Evolutionary conservation across 768 basidiomycete genomes (phyloP).

Genomic region (Boletus sp.): DNA sequence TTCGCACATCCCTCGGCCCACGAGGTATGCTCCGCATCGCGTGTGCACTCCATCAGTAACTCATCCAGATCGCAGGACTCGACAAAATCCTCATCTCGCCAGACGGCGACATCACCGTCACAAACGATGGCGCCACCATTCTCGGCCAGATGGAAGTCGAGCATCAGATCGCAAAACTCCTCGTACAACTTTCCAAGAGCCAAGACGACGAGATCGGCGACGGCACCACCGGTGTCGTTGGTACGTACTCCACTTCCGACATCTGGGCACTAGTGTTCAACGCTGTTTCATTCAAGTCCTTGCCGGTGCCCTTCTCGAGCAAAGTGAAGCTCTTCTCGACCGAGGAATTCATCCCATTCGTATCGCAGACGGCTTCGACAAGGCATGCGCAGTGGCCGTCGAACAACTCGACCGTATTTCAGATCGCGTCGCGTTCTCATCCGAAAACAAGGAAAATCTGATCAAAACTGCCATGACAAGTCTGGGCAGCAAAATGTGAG

Average conservation of each 20-base stretch:
- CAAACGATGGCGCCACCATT: conserved; percentile 99
- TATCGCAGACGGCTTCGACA: conserved; percentile 98
- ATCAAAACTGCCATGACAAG: conserved; percentile 95
- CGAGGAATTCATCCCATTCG: conserved; percentile 98
- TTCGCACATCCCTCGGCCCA: conserved; percentile 92
- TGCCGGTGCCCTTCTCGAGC: conserved; percentile 94
- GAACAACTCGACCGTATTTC: conserved; percentile 88
- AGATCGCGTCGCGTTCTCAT: conserved; percentile 84
- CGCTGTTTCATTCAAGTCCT: conserved; percentile 56
- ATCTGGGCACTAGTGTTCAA: conserved; percentile 1
- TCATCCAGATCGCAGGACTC: conserved; percentile 54
- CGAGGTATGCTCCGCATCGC: conserved; percentile 55
- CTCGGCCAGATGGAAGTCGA: conserved; percentile 99
- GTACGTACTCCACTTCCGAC: conserved; percentile 48
- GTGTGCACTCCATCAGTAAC: conserved; percentile 10
- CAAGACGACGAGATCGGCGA: conserved; percentile 99
- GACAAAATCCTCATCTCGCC: conserved; percentile 94
- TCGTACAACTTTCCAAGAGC: conserved; percentile 94
- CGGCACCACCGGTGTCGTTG: conserved; percentile 98
- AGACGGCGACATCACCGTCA: conserved; percentile 98
- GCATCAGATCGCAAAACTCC: conserved; percentile 96
- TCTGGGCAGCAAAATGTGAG: conserved; percentile 95
- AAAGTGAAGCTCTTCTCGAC: conserved; percentile 95
- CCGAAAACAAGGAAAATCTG: conserved; percentile 78
- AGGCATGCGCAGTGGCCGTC: conserved; percentile 86